Evolutionary conservation across 495 filamentous ascomycete species (phyloP).

Genomic region (Podospora pseudocomata): DNA sequence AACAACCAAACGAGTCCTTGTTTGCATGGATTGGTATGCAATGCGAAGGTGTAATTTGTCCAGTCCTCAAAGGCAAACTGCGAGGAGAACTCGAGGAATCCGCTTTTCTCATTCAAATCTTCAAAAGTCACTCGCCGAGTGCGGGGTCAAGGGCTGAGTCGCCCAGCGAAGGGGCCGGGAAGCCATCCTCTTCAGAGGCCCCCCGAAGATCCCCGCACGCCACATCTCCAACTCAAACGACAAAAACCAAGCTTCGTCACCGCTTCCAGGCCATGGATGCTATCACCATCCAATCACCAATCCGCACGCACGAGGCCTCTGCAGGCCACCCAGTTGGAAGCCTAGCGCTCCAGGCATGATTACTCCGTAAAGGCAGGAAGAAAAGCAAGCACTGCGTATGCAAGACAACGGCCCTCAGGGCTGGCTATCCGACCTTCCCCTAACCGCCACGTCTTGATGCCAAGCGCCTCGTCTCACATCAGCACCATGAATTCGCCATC

Average conservation of each 20-base stretch:
- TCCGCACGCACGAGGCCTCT: neutral
- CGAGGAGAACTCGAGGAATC: neutral
- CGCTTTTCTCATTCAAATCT: neutral
- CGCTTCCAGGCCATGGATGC: neutral
- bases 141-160: neutral
- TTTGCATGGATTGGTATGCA: neutral
- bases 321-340: neutral
- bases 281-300: neutral
- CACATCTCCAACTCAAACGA: neutral
- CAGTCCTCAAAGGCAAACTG: constrained; percentile 14
- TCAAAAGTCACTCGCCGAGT: neutral
- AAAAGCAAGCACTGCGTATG: neutral
- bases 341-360: neutral
- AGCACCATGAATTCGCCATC: neutral
- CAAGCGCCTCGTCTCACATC: neutral
- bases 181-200: neutral
- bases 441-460: neutral
- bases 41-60: neutral
- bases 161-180: neutral
- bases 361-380: neutral
- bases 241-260: neutral
- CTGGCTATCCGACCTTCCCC: neutral
- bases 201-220: neutral
- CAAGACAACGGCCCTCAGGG: neutral
- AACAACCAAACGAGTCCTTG: neutral